Evolutionary conservation across 768 basidiomycete species (phyloP).

Genomic region (Lentinula aciculospora): DNA sequence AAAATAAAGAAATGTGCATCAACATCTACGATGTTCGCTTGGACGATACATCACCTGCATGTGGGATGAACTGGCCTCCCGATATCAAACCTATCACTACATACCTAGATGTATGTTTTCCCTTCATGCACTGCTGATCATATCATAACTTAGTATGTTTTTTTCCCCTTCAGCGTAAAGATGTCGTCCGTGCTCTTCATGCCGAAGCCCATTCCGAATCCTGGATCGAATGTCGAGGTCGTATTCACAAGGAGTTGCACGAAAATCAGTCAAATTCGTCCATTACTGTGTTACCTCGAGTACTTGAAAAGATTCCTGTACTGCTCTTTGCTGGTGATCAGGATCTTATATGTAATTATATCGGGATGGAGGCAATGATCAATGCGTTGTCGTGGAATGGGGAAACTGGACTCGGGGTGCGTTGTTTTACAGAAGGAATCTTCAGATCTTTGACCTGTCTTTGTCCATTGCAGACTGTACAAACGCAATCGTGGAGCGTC

Average conservation of each 20-base stretch:
- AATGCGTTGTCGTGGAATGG: conserved; percentile 84
- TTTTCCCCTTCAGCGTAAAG: conserved; percentile 67
- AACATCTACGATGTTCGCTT: conserved; percentile 94
- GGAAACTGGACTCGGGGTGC: conserved; percentile 74
- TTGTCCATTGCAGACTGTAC: conserved; percentile 42
- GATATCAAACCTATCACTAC: conserved; percentile 70
- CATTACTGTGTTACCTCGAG: conserved; percentile 67
- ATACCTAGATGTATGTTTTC: conserved; percentile 70
- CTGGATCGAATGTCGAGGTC: conserved; percentile 83
- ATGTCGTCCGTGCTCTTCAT: conserved; percentile 82
- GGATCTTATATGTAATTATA: conserved; percentile 94
- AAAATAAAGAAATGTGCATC: conserved; percentile 71
- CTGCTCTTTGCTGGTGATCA: conserved; percentile 93
- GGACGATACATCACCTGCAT: conserved; percentile 80
- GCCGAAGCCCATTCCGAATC: conserved; percentile 68
- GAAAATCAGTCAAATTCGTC: conserved; percentile 57
- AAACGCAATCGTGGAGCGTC: conserved; percentile 73
- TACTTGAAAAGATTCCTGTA: conserved; percentile 79
- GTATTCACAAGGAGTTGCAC: conserved; percentile 59
- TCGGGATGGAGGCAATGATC: conserved; percentile 85
- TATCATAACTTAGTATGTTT: conserved; percentile 4
- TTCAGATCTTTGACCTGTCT: conserved; percentile 1
- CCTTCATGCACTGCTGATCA: neutral
- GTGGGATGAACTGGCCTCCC: conserved; percentile 98
- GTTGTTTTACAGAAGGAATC: conserved; percentile 18